phyloP scores from a whole-genome alignment of 768 basidiomycete species.

The Suillus alpinus region DNA sequence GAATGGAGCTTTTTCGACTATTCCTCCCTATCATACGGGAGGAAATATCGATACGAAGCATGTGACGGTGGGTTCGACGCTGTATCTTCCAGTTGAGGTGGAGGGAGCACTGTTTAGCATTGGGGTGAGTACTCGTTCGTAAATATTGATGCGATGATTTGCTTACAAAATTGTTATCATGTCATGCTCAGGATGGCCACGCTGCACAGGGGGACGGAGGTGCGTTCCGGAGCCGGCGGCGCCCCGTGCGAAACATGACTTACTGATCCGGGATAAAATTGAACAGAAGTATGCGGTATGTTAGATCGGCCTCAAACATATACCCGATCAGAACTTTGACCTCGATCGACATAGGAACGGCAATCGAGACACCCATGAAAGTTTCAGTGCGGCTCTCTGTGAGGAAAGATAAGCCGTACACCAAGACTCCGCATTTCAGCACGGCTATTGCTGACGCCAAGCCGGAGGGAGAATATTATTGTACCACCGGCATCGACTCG shows the following conservation, averaged over 20 bases:
- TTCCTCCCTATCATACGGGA: conserved; percentile 60
- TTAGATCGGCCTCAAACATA: neutral
- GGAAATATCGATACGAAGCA: conserved; percentile 64
- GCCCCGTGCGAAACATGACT: neutral
- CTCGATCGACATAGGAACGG: conserved; percentile 41
- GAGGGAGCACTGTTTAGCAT: conserved; percentile 61
- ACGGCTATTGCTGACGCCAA: conserved; percentile 26
- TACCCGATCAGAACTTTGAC: neutral
- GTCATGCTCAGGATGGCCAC: conserved; percentile 52
- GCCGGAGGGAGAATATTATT: conserved; percentile 43
- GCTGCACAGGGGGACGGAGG: conserved; percentile 69
- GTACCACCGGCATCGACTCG: conserved; percentile 55
- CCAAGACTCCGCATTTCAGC: conserved; percentile 55
- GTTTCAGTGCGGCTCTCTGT: conserved; percentile 54
- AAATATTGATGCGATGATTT: neutral
- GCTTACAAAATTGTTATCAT: neutral
- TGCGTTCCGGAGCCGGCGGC: conserved; percentile 22
- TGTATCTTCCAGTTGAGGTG: conserved; percentile 57
- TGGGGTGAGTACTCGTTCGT: conserved; percentile 39
- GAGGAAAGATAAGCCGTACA: conserved; percentile 54
- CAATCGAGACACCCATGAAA: conserved; percentile 63
- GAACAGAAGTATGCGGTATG: conserved; percentile 58
- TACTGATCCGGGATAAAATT: neutral
- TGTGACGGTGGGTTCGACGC: conserved; percentile 49
- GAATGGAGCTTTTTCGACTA: conserved; percentile 54